A percentile compares a stretch with the other conserved stretches of the same genome.
phyloP scores from a whole-genome alignment of 192 early-diverging fungal species.

The Coemansia sp. region DNA sequence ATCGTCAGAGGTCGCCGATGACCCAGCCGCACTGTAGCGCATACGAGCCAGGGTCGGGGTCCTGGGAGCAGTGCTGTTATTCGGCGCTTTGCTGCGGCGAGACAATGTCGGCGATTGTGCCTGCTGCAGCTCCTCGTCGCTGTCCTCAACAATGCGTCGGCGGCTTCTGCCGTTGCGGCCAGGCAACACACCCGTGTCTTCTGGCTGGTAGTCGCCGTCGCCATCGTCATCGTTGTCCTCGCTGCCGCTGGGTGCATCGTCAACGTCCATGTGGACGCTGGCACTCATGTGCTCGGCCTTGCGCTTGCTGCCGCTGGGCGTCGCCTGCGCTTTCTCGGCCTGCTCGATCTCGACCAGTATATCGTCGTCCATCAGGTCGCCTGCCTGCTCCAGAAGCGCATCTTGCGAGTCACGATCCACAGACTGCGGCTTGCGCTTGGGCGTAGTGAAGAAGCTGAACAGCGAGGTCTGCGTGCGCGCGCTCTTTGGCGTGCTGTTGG shows the following conservation, averaged over 20 bases:
- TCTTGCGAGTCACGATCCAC: slow-evolving; percentile 35
- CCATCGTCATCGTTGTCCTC: slow-evolving; percentile 10
- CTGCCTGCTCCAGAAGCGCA: slow-evolving; percentile 21
- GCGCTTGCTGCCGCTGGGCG: slow-evolving; percentile 23
- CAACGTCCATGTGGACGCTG: slow-evolving; percentile 6
- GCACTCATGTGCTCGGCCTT: background rate
- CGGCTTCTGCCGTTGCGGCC: slow-evolving; percentile 5
- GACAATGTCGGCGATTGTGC: background rate
- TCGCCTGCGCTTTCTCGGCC: slow-evolving; percentile 5
- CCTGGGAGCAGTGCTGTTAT: background rate
- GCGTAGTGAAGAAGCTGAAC: slow-evolving; percentile 44
- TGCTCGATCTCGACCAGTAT: slow-evolving; percentile 30
- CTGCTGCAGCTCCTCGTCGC: slow-evolving; percentile 12
- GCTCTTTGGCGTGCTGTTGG: slow-evolving; percentile 32
- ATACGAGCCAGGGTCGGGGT: slow-evolving; percentile 13
- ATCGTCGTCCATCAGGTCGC: slow-evolving; percentile 22
- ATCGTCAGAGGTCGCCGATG: slow-evolving; percentile 21
- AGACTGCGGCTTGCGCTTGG: slow-evolving; percentile 5
- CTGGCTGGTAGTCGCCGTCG: slow-evolving; percentile 18
- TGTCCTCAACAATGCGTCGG: slow-evolving; percentile 28
- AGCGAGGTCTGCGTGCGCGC: slow-evolving; percentile 35
- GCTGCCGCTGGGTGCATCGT: background rate
- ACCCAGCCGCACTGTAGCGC: slow-evolving; percentile 1
- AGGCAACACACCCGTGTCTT: background rate
- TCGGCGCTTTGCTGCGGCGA: background rate